phyloP scores from a whole-genome alignment of 2,329 filamentous ascomycete species.

The Penicillium sp. region DNA sequence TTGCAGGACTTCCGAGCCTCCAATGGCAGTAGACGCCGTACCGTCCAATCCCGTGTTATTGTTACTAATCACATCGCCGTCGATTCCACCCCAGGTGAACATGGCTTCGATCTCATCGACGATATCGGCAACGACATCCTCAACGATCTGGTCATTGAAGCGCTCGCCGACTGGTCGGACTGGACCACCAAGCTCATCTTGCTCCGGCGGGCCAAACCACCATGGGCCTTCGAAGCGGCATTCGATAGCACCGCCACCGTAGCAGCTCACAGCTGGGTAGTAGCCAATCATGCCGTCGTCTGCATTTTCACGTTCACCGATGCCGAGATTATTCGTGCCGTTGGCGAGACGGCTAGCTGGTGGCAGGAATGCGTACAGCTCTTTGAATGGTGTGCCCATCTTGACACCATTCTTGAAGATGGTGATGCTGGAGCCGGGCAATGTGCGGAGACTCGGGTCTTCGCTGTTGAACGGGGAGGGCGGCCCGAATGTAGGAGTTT shows the following conservation, averaged over 20 bases:
- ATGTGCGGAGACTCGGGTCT: conserved; percentile 77
- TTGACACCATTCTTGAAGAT: conserved; percentile 90
- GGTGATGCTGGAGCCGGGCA: conserved; percentile 83
- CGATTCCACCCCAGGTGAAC: conserved; percentile 64
- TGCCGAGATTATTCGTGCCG: conserved; percentile 47
- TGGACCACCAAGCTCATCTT: conserved; percentile 49
- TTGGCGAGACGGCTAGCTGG: conserved; percentile 69
- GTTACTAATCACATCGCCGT: conserved; percentile 39
- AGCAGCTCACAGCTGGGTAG: conserved; percentile 90
- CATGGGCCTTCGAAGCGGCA: conserved; percentile 94
- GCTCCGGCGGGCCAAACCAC: conserved; percentile 76
- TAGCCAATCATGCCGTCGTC: conserved; percentile 97
- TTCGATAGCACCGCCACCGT: conserved; percentile 86
- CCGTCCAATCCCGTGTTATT: conserved; percentile 30
- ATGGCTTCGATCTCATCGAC: conserved; percentile 82
- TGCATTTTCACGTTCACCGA: conserved; percentile 79
- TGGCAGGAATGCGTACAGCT: conserved; percentile 87
- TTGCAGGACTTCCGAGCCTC: conserved; percentile 39
- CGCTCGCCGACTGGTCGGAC: conserved; percentile 70
- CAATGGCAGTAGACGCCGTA: conserved; percentile 32
- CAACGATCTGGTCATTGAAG: conserved; percentile 89
- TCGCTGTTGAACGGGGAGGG: conserved; percentile 65
- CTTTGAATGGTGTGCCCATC: conserved; percentile 84
- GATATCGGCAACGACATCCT: conserved; percentile 91
- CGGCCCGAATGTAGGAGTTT: conserved; percentile 50